Evolutionary conservation across 768 basidiomycete species (phyloP).

Genomic region (Kwoniella dejecticola): DNA sequence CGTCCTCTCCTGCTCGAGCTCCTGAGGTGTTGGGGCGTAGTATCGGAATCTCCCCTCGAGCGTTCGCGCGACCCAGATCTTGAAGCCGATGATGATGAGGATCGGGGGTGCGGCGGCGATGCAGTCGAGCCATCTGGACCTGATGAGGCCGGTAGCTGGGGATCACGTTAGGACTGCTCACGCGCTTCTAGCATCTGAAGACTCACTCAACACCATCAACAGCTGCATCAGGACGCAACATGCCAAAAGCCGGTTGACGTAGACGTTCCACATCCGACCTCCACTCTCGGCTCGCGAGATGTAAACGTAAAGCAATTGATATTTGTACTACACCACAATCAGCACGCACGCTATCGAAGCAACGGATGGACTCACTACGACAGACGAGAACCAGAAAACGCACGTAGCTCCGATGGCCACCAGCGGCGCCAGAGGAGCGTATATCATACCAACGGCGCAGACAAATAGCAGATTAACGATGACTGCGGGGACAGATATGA

Average conservation of each 20-base stretch:
- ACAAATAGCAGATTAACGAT: conserved; percentile 66
- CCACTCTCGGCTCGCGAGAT: conserved; percentile 87
- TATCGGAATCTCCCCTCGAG: conserved; percentile 73
- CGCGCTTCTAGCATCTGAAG: no score
- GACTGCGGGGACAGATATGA: conserved; percentile 55
- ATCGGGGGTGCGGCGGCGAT: conserved; percentile 83
- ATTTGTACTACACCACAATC: conserved; percentile 69
- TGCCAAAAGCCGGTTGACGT: conserved; percentile 80
- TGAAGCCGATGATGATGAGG: conserved; percentile 76
- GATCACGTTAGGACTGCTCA: no score
- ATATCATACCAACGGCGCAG: conserved; percentile 89
- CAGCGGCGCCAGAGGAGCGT: conserved; percentile 90
- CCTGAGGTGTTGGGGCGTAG: conserved; percentile 69
- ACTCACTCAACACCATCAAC: conserved; percentile 68
- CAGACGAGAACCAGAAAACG: conserved; percentile 71
- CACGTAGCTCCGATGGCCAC: conserved; percentile 78
- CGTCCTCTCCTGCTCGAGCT: conserved; percentile 66
- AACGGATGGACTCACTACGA: conserved; percentile 38
- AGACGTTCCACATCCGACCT: conserved; percentile 92
- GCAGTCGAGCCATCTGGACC: conserved; percentile 67
- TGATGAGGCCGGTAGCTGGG: conserved; percentile 65
- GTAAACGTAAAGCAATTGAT: conserved; percentile 88
- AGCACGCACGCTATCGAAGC: not conserved
- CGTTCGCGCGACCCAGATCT: conserved; percentile 72
- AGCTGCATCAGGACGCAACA: conserved; percentile 81